Base-by-base conservation (phyloP, 1,284 basidiomycete genomes). In the Cerioporus squamosus region DNA sequence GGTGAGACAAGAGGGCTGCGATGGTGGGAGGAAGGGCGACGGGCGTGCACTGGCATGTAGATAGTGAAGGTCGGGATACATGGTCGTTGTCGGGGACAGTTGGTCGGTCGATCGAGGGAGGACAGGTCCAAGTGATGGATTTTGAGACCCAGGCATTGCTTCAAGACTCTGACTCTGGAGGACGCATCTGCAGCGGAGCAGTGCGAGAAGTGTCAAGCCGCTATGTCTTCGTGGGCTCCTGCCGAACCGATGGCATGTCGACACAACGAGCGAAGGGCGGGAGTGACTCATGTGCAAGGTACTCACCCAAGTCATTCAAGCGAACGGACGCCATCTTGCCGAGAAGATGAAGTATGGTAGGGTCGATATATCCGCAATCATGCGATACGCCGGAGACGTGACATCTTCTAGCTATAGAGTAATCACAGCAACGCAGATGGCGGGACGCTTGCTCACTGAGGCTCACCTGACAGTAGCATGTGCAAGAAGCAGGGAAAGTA, bases 121-220 rank as follows among this genome's bases (percentile, higher is more conserved):
- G 17, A 9, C 10, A 54, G 24, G 14, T 36, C 23, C 4, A 54
- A 44, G 22, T 45, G n/a, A 8, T 48, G 24, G 9, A 31, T 23
- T 4, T 40, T 24, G 17, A 54, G 53, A 40, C 42, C 45, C 7
- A 45, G 53, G 45, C 53, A 54, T 20, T 36, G 45, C 38, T 38
- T 38, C 18, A 54, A 26, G 29, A 47, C 18, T 24, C 29, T 43
- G 36, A 7, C 31, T 54, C 14, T n/a, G 33, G 44, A n/a, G 17
- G 23, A 15, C 10, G 17, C 17, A 26, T 31, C 9, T 29, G 9
- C 24, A n/a, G n/a, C n/a, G 53, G 31, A 24, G 24, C 31, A 23
- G 18, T 38, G 18, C 53, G 39, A 55, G 46, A 18, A 48, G 46
- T 5, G 53, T 43, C 15, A 55, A 26, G 36, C 43, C 42, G 2